Evolutionary conservation across 805 yeast species (phyloP), one percentile per base, ranked within the genome.

Genomic region (Lipomyces lipofer): DNA sequence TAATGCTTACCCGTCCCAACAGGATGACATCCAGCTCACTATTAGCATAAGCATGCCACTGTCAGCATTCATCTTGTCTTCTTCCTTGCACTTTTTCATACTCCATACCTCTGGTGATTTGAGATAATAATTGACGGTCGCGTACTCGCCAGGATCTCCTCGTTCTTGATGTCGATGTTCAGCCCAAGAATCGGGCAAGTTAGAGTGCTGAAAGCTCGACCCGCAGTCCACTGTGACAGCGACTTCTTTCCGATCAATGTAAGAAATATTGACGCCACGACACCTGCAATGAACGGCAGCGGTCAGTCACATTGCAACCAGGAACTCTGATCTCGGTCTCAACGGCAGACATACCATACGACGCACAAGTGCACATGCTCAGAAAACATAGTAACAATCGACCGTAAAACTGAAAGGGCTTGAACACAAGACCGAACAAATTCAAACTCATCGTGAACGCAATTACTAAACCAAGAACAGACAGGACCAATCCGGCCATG

Each of bases 171-270:
- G 51, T 78, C 79, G 56, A 92, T 82, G 60, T 77, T 83, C 61
- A 91, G 75, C 0, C 95, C 91, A 71, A 91, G 71, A 2, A 84
- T 45, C 2, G 73, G 69, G 30, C 88, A 80, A 70, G 86, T 79
- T 2, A 80, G 66, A 59, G 73, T 68, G 69, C 87, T 86, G 68
- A 87, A 91, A 43, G 85, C 86, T 59, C 95, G 77, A 1, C 97
- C 98, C 9, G 92, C 88, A 19, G 90, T 75, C 82, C 90, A 90
- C 72, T 94, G 99, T 1, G 95, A 83, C 46, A 90, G 76, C 51
- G 85, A 84, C 63, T 81, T 83, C 69, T 86, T 86, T 22, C 96
- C 95, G 13, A 84, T 60, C 5, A 89, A 49, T 1, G 87, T 73
- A 48, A 89, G 75, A 5, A 81, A 58, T 1, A 87, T 67, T 1